A percentile compares a stretch with the other conserved stretches of the same genome.
These are phyloP conservation scores for Scopulariopsis brevicaulis DNA, from an alignment of 2,329 filamentous ascomycete species.

Conservation along the genomic window DNA sequence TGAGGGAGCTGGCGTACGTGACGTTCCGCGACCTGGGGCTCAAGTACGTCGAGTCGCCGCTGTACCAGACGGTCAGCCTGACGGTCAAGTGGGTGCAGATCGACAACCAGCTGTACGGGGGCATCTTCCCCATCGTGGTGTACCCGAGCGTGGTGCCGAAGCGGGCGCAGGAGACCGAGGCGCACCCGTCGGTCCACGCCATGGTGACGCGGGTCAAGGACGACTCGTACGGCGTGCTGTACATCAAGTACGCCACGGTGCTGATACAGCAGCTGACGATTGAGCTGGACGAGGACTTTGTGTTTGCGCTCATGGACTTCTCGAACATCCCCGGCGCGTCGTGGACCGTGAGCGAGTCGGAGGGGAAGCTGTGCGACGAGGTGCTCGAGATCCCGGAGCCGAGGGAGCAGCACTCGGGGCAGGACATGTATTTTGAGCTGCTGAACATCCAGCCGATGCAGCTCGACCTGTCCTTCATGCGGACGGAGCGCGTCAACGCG, in stretches of 20 bases:
- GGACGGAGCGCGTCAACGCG: conserved; percentile 90
- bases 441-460: conserved; percentile 98
- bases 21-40: conserved; percentile 86
- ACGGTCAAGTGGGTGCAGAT: conserved; percentile 98
- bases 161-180: conserved; percentile 90
- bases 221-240: conserved; percentile 92
- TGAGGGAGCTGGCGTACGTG: conserved; percentile 86
- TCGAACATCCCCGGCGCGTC: conserved; percentile 83
- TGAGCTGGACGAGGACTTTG: conserved; percentile 95
- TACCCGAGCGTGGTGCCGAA: conserved; percentile 98
- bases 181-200: conserved; percentile 86
- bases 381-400: conserved; percentile 87
- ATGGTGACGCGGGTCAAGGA: conserved; percentile 94
- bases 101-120: conserved; percentile 96
- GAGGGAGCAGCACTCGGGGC: conserved; percentile 68
- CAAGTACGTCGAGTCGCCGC: conserved; percentile 82
- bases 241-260: conserved; percentile 95
- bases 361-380: conserved; percentile 82
- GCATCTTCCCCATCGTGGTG: conserved; percentile 92
- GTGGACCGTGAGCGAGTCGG: conserved; percentile 63
- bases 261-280: conserved; percentile 96
- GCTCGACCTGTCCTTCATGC: conserved; percentile 90
- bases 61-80: conserved; percentile 84
- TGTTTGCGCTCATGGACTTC: conserved; percentile 91
- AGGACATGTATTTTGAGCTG: conserved; percentile 96